Evolutionary conservation across 345 rosid genomes (phyloP).

Genomic region (Toxicodendron radicans): DNA sequence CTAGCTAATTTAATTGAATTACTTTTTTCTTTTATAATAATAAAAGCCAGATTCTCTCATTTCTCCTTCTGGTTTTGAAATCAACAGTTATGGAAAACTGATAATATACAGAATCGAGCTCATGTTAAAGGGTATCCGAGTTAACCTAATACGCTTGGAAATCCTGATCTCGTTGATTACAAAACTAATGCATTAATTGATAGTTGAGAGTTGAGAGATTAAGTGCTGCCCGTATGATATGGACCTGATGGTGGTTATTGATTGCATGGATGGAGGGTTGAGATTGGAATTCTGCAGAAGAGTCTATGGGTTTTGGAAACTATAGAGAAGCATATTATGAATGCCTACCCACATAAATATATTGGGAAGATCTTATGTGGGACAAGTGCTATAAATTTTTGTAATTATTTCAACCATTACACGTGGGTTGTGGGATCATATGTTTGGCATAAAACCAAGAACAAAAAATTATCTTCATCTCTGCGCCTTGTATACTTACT

Average conservation of each 20-base stretch:
- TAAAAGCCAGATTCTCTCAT: no score
- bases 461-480: neutral
- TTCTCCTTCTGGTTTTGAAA: no score
- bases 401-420: constrained; percentile 17
- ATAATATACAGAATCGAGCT: neutral
- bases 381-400: neutral
- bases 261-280: neutral
- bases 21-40: no score
- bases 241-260: neutral
- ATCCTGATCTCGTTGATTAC: no score
- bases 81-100: no score
- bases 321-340: neutral
- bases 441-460: constrained; percentile 8
- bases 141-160: no score
- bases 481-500: neutral
- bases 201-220: neutral
- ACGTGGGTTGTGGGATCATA: constrained; percentile 28
- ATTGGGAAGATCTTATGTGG: constrained; percentile 24
- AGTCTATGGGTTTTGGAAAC: neutral
- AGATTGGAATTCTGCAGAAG: neutral
- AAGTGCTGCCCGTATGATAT: neutral
- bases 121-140: no score
- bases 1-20: no score
- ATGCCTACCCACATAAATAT: neutral
- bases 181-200: neutral